A percentile compares a stretch with the other conserved stretches of the same genome.
Evolutionary conservation across 176 grass and related monocot species (phyloP).

Genomic region (Avena insularis): DNA sequence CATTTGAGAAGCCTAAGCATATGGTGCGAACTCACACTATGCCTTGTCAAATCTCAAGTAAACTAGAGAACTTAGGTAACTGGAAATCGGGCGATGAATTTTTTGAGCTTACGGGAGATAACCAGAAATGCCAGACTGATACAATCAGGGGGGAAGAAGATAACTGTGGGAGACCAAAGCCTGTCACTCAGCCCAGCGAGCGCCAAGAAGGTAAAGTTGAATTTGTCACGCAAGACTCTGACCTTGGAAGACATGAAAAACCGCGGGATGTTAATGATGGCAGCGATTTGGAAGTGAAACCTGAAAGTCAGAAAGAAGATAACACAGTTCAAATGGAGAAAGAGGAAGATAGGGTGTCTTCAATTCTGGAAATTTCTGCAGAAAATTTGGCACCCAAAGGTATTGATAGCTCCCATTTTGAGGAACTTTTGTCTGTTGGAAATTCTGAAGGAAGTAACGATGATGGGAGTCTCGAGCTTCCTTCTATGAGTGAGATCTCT

Average conservation of each 20-base stretch:
- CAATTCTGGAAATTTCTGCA: slow-evolving; percentile 41
- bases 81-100: slow-evolving; percentile 89
- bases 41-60: slow-evolving; percentile 45
- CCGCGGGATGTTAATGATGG: slow-evolving; percentile 51
- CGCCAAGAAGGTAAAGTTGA: slow-evolving; percentile 44
- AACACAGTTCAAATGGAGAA: slow-evolving; percentile 20
- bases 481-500: not conserved
- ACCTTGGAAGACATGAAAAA: slow-evolving; percentile 56
- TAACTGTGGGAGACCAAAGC: slow-evolving; percentile 32
- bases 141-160: slow-evolving; percentile 18
- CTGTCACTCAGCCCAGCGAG: slow-evolving; percentile 15
- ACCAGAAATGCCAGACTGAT: slow-evolving; percentile 45
- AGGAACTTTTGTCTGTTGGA: slow-evolving; percentile 16
- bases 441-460: slow-evolving; percentile 34
- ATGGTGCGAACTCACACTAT: slow-evolving; percentile 37
- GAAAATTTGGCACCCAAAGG: slow-evolving; percentile 34
- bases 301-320: slow-evolving; percentile 37
- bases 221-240: slow-evolving; percentile 40
- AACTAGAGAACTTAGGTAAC: slow-evolving; percentile 70
- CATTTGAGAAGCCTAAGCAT: slow-evolving; percentile 48
- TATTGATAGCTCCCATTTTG: slow-evolving; percentile 35
- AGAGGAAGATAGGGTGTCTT: slow-evolving; percentile 26
- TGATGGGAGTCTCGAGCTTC: not conserved
- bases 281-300: slow-evolving; percentile 41
- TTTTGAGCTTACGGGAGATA: slow-evolving; percentile 66